These are phyloP conservation scores for Ambrosiella cleistominuta DNA, from an alignment of 2,329 filamentous ascomycete genomes.

Conservation along the genomic window DNA sequence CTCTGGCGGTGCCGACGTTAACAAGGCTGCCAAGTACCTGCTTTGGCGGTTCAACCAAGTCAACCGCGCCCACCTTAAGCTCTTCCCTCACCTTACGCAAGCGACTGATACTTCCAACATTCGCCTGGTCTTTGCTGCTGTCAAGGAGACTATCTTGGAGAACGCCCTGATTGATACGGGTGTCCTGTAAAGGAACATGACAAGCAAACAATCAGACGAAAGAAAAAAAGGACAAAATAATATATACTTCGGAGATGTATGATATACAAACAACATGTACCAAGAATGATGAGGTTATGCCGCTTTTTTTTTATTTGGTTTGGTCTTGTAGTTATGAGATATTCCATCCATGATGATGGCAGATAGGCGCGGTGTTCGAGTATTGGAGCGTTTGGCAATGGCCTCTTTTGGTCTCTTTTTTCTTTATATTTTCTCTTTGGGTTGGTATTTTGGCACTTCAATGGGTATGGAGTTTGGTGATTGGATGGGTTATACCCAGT, in stretches of 20 bases:
- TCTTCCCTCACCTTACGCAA: slow-evolving; percentile 96
- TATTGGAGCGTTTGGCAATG: too few relatives aligned
- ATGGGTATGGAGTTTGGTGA: too few relatives aligned
- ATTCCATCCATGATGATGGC: too few relatives aligned
- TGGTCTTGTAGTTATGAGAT: too few relatives aligned
- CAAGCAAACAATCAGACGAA: neutral
- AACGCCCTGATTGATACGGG: slow-evolving; percentile 97
- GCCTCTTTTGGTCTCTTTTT: too few relatives aligned
- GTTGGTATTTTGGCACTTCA: too few relatives aligned
- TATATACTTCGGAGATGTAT: neutral
- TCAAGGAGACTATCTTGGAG: slow-evolving; percentile 97
- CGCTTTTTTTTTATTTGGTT: too few relatives aligned
- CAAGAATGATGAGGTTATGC: too few relatives aligned
- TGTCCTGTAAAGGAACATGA: slow-evolving; percentile 44
- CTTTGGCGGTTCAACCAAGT: slow-evolving; percentile 98
- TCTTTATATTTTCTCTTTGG: too few relatives aligned
- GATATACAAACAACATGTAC: too few relatives aligned
- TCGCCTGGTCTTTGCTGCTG: slow-evolving; percentile 88
- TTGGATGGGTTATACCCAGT: too few relatives aligned
- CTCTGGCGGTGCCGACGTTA: slow-evolving; percentile 92
- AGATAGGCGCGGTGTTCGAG: too few relatives aligned
- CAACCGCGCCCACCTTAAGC: slow-evolving; percentile 83
- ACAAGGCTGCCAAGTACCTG: slow-evolving; percentile 92
- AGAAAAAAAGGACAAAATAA: neutral
- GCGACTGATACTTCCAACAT: slow-evolving; percentile 98